Evolutionary conservation across 768 basidiomycete species (phyloP), one percentile per base, ranked within the genome.

Genomic region (Leucosporidium scottii): DNA sequence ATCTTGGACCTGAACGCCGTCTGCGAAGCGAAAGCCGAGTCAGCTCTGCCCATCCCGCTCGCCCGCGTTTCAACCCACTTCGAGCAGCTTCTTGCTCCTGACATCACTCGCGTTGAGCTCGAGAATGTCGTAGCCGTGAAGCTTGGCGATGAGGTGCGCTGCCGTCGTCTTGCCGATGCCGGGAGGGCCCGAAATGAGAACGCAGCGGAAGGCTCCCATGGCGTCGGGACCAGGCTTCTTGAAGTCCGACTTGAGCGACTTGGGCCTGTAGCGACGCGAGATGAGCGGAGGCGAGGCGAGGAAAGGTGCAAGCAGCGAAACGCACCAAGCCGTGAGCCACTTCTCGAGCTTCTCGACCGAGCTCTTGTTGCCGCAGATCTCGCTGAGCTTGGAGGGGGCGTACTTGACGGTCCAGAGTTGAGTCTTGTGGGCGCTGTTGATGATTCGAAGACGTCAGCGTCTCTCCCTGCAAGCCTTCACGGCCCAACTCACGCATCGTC

Each of bases 161-260:
- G 88, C 88, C 1, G 93, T 96, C 5, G 96, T 99, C 81, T 98
- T 99, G 28, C 94, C 96, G 61, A 98, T 96, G 12, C 96, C 96
- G 21, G 96, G 96, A 2, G 93, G 85, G 0, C 96, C 96, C 2
- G 90, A 90, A 68, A 98, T 87, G 71, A 99, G 80, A 1, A 97
- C 83, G 7, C 91, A 92, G 28, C 92, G 87, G 78, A 83, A 94
- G 10, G 86, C 79, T 73, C 91, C 91, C 87, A 89, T 88, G 0
- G 85, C 90, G 67, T 84, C 86, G 79, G 93, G 93, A 0, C 96
- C 96, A 1, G 92, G 92, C 74, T 93, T 96, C 79, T 91, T 97
- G 80, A 97, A 98, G 1, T 83, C 84, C 0, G 81, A 81, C 67
- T 88, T 89, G 73, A 87, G 77, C 73, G 85, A 89, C 62, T 81